Evolutionary conservation across 2,329 filamentous ascomycete species (phyloP), one percentile per base, ranked within the genome.

Genomic region (Cercospora sojina): DNA sequence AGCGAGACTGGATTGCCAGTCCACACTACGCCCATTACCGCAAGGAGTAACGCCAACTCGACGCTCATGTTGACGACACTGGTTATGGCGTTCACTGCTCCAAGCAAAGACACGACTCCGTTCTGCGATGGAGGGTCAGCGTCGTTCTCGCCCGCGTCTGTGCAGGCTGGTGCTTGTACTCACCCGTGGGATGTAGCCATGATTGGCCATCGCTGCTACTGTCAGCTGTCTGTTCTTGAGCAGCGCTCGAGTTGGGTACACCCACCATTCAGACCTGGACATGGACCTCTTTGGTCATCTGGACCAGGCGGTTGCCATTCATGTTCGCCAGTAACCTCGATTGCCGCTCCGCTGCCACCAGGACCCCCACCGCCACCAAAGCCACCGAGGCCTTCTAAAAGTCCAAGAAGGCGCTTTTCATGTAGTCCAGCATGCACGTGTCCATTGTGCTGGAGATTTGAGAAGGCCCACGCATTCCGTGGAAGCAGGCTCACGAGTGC

Each of bases 1-100:
- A 84, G 67, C 0, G 84, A 84, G 0, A 86, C 68, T 5, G 71
- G 68, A 57, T 75, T 70, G 27, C 75, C 75, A 18, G 71, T 72
- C 68, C 75, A 72, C 4, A 77, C 71, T 9, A 72, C 71, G n/a
- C 73, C 74, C 70, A 76, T 75, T 16, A 74, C 70, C n/a, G 74
- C 70, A 25, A 77, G 70, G 13, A 76, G 60, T 8, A 71, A 64
- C 5, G 70, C 70, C 57, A 77, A 71, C 20, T 77, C 76, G n/a
- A 74, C 31, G 29, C 71, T 72, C 69, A 77, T 74, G 53, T 71
- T 71, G 55, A 69, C 75, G 13, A 75, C 74, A 65, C 67, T 43
- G 49, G 62, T 67, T 51, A 69, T 64, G 35, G 68, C 68, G 16
- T 53, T 49, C 20, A 66, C 38, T n/a, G 62, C 64, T 57, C 65